These are phyloP conservation scores for Globisporangium orthogonon DNA, from an alignment of 352 stramenopile species.

Conservation along the genomic window DNA sequence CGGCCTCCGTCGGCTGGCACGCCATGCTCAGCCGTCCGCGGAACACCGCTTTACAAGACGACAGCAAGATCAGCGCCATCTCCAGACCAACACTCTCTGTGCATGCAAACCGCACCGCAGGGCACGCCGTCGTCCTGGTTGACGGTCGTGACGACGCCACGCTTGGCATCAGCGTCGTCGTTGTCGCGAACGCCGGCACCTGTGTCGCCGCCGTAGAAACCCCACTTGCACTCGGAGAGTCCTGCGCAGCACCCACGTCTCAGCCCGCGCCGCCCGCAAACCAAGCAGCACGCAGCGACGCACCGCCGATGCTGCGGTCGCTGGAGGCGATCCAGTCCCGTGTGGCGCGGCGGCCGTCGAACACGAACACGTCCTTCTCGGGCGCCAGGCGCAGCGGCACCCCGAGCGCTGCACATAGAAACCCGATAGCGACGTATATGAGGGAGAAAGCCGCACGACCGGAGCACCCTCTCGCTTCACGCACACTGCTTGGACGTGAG, in stretches of 20 bases:
- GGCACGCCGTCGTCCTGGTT: constrained; percentile 46
- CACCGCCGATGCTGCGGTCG: constrained; percentile 78
- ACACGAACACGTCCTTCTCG: constrained; percentile 76
- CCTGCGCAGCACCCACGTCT: constrained; percentile 19
- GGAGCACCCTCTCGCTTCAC: not conserved
- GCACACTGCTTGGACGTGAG: constrained; percentile 81
- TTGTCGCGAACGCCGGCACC: constrained; percentile 13
- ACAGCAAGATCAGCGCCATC: not conserved
- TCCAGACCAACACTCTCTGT: not conserved
- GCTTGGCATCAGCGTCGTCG: constrained; percentile 14
- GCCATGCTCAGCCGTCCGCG: constrained; percentile 60
- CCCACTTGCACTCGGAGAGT: constrained; percentile 64
- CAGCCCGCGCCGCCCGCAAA: not conserved
- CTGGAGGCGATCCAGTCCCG: constrained; percentile 66
- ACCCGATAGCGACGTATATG: not conserved
- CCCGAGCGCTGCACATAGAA: constrained; percentile 43
- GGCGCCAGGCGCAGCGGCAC: constrained; percentile 66
- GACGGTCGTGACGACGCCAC: constrained; percentile 30
- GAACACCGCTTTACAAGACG: constrained; percentile 51
- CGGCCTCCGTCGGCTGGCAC: constrained; percentile 68
- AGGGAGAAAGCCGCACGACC: no score
- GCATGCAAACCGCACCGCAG: constrained; percentile 22
- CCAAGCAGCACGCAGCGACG: not conserved
- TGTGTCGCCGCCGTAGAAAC: constrained; percentile 26
- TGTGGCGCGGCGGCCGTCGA: constrained; percentile 43